Percentiles rank a stretch among this genome's conserved stretches.
Evolutionary conservation across 345 rosid species (phyloP).

Genomic region (Eucalyptus cladocalyx): DNA sequence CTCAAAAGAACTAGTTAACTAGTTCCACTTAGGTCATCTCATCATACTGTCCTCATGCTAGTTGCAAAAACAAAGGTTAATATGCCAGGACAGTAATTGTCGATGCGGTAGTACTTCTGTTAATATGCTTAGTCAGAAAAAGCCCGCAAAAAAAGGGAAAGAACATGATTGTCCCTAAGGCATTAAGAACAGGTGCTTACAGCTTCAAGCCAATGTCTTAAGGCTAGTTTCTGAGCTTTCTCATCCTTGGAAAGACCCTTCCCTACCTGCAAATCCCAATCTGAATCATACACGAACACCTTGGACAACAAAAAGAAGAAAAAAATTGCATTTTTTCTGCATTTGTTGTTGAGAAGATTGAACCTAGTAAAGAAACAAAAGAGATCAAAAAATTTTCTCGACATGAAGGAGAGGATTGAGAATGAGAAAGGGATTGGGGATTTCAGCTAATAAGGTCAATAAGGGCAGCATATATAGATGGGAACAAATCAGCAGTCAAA

Average conservation of each 20-base stretch:
- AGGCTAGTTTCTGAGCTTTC: slow-evolving; percentile 33
- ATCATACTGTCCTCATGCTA: not conserved
- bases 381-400: not conserved
- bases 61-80: not conserved
- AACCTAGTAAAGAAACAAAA: not conserved
- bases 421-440: not conserved
- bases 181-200: slow-evolving; percentile 2
- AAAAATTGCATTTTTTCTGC: not conserved
- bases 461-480: not conserved
- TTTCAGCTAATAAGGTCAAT: not conserved
- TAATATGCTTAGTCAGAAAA: not conserved
- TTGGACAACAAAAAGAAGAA: not conserved
- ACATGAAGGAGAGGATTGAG: not conserved
- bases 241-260: slow-evolving; percentile 36
- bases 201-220: slow-evolving; percentile 49
- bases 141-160: not conserved
- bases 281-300: not conserved
- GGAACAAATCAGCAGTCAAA: not conserved
- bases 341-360: not conserved
- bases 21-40: not conserved
- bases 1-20: not conserved
- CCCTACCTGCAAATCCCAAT: slow-evolving; percentile 15
- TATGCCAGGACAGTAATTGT: not conserved
- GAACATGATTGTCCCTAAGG: not conserved
- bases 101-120: not conserved